Conservation (phyloP, 305 asterid species). For the Fraxinus xanthoxyloides region DNA sequence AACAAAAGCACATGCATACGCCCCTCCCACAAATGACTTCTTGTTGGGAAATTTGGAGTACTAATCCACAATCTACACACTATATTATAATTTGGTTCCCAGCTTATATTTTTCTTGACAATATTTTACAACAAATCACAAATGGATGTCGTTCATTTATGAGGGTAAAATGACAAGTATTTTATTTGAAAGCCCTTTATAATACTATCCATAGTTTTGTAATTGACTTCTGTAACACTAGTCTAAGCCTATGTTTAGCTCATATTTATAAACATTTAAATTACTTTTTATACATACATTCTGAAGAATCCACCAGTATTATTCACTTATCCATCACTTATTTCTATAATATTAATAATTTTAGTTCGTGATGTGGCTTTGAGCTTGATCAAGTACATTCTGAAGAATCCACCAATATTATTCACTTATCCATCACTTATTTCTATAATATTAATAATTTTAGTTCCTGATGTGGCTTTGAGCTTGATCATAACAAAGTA, state of each 20-base stretch:
- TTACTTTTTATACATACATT: background rate
- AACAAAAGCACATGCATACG: conserved; percentile 63
- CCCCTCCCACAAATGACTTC: background rate
- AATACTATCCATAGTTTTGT: background rate
- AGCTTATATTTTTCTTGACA: background rate
- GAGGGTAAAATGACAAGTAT: background rate
- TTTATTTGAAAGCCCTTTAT: background rate
- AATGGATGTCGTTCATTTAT: background rate
- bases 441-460: background rate
- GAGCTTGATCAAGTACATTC: background rate
- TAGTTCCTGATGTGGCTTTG: background rate
- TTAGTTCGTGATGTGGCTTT: background rate
- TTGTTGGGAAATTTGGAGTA: background rate
- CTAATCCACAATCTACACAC: background rate
- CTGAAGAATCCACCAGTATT: background rate
- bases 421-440: background rate
- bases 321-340: background rate
- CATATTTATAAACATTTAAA: background rate
- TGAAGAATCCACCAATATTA: no score
- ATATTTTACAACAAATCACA: background rate
- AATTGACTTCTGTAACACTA: background rate
- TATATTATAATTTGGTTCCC: background rate
- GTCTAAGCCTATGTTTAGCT: background rate
- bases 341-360: background rate
- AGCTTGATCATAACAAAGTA: background rate